These are phyloP conservation scores for Massarina eburnea DNA, from an alignment of 2,329 filamentous ascomycete genomes.

Conservation along the genomic window DNA sequence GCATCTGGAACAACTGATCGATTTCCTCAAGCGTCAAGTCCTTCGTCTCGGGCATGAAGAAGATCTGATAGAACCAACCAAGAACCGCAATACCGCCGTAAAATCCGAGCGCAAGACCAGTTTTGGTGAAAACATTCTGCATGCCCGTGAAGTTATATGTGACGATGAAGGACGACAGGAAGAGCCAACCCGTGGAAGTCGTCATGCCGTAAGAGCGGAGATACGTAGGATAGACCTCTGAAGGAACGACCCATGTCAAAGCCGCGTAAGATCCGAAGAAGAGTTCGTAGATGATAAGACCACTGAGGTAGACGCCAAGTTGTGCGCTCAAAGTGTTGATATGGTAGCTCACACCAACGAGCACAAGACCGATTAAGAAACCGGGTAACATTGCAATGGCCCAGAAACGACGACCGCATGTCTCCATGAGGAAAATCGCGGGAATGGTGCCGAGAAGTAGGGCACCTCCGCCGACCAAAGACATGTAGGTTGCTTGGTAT, in stretches of 20 bases:
- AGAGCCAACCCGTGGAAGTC: conserved; percentile 66
- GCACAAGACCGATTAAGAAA: conserved; percentile 68
- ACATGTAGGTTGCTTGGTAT: conserved; percentile 70
- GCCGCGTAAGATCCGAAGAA: conserved; percentile 42
- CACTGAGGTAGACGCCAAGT: conserved; percentile 64
- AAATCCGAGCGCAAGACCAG: conserved; percentile 69
- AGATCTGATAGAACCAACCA: conserved; percentile 70
- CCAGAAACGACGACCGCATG: conserved; percentile 73
- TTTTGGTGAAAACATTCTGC: conserved; percentile 67
- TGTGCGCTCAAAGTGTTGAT: conserved; percentile 53
- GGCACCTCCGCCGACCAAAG: conserved; percentile 68
- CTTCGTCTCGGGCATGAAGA: conserved; percentile 78
- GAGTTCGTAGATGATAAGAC: conserved; percentile 55
- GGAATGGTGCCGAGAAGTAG: conserved; percentile 69
- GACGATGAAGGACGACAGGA: conserved; percentile 71
- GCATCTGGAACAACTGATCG: conserved; percentile 65
- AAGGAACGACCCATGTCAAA: conserved; percentile 50
- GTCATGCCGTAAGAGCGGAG: conserved; percentile 74
- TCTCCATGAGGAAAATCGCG: conserved; percentile 71
- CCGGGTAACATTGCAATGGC: conserved; percentile 71
- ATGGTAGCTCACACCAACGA: conserved; percentile 67
- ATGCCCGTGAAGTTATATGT: conserved; percentile 75
- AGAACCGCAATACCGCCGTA: conserved; percentile 73
- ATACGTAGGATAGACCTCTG: conserved; percentile 73
- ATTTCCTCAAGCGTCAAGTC: conserved; percentile 70